These are phyloP conservation scores for Fusarium sulawesiense DNA, from an alignment of 2,329 filamentous ascomycete species.

Conservation along the genomic window DNA sequence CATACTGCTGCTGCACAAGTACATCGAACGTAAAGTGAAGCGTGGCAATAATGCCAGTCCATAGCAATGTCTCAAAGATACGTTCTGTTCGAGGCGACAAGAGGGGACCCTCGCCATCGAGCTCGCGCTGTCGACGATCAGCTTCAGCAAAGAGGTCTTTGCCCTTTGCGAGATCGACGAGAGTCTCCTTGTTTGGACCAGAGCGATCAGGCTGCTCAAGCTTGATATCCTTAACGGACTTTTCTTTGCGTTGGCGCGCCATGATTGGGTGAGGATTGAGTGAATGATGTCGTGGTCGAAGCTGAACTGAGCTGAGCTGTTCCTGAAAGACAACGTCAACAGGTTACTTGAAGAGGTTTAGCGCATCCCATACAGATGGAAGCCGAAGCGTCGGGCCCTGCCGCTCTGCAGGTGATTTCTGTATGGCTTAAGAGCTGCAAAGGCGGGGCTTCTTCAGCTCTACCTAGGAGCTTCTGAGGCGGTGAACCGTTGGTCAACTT, in stretches of 20 bases:
- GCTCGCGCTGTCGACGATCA: slow-evolving; percentile 52
- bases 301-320: slow-evolving; percentile 13
- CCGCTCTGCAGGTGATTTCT: slow-evolving; percentile 15
- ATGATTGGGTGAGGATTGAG: slow-evolving; percentile 47
- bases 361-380: not conserved
- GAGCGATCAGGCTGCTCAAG: slow-evolving; percentile 77
- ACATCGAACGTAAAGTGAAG: slow-evolving; percentile 84
- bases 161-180: slow-evolving; percentile 78
- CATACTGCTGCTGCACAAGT: slow-evolving; percentile 82
- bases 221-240: slow-evolving; percentile 64
- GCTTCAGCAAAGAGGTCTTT: slow-evolving; percentile 67
- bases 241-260: slow-evolving; percentile 63
- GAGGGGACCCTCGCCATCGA: slow-evolving; percentile 49
- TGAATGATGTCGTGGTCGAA: slow-evolving; percentile 17
- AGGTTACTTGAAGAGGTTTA: slow-evolving; percentile 24
- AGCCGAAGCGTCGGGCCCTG: slow-evolving; percentile 17
- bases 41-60: slow-evolving; percentile 72
- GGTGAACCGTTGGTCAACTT: slow-evolving; percentile 23
- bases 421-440: slow-evolving; percentile 11
- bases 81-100: slow-evolving; percentile 62
- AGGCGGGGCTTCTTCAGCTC: slow-evolving; percentile 12
- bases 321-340: slow-evolving; percentile 24
- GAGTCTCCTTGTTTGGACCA: slow-evolving; percentile 69
- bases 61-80: slow-evolving; percentile 67
- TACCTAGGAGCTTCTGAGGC: slow-evolving; percentile 7